Evolutionary conservation across 176 grass and related monocot species (phyloP).

Genomic region (Oryza rufipogon): DNA sequence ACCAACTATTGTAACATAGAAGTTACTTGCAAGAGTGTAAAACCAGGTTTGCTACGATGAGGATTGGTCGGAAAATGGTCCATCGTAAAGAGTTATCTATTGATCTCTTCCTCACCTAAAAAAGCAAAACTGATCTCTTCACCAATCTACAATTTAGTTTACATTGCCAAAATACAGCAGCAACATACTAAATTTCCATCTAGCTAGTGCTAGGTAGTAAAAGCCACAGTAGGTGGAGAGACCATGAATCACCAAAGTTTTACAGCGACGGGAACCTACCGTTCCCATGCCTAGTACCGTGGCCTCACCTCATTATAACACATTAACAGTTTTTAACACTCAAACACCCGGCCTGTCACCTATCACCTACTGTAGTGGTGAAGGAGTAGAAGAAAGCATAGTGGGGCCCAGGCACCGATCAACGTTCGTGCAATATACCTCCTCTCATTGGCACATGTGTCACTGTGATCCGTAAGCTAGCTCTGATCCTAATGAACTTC

Average conservation of each 20-base stretch:
- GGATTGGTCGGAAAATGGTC: neutral
- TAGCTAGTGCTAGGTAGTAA: neutral
- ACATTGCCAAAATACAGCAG: neutral
- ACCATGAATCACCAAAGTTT: conserved; percentile 9
- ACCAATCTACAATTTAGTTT: too few species aligned
- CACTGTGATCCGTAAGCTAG: neutral
- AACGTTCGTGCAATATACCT: neutral
- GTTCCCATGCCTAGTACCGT: neutral
- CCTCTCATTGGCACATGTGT: neutral
- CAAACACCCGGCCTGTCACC: neutral
- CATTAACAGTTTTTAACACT: neutral
- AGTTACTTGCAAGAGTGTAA: conserved; percentile 1
- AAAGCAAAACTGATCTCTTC: too few species aligned
- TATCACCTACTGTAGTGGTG: conserved; percentile 20
- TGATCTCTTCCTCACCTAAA: neutral
- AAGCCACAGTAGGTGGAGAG: conserved; percentile 3
- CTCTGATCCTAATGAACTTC: neutral
- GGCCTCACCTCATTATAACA: neutral
- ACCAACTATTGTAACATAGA: neutral
- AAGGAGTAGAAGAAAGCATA: neutral
- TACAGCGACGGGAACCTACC: conserved; percentile 35
- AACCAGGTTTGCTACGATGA: neutral
- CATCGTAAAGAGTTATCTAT: neutral
- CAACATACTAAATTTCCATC: neutral
- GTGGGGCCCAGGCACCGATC: neutral